Conservation (phyloP, 2,329 filamentous ascomycete genomes). For the Sporothrix schenckii region DNA sequence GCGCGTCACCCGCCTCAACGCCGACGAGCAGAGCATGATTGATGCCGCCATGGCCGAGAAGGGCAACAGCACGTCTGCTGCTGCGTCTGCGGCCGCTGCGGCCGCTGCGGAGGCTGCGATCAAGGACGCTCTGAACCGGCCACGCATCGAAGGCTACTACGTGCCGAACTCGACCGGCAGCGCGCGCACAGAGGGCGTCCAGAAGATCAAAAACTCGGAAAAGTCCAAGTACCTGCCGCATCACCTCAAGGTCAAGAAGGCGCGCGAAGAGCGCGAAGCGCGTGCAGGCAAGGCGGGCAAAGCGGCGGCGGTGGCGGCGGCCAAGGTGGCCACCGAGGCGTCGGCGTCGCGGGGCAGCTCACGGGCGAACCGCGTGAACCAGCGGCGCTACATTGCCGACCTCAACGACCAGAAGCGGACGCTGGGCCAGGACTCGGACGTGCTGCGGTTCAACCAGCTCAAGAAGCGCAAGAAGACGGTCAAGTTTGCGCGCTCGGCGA, state of each 20-base stretch:
- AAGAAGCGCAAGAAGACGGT: conserved; percentile 99
- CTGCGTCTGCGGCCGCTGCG: conserved; percentile 35
- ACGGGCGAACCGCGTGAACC: conserved; percentile 91
- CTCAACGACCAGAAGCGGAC: conserved; percentile 93
- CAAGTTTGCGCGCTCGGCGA: conserved; percentile 94
- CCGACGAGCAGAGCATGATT: conserved; percentile 39
- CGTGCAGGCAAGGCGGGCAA: conserved; percentile 66
- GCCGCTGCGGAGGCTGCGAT: conserved; percentile 37
- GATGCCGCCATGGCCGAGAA: conserved; percentile 29
- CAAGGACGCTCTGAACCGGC: conserved; percentile 38
- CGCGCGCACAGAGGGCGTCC: conserved; percentile 88
- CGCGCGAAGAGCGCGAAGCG: conserved; percentile 85
- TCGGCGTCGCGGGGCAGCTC: conserved; percentile 78
- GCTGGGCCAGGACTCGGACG: conserved; percentile 80
- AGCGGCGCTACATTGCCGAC: conserved; percentile 90
- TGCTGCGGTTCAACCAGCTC: conserved; percentile 96
- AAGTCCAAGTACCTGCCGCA: conserved; percentile 98
- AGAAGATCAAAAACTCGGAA: conserved; percentile 94
- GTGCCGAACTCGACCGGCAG: conserved; percentile 83
- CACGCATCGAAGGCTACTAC: conserved; percentile 68
- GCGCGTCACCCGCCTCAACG: conserved; percentile 60
- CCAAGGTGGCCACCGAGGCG: conserved; percentile 76
- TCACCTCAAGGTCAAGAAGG: conserved; percentile 93
- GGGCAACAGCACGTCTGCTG: conserved; percentile 34
- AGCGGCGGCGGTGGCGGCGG: conserved; percentile 68